Evolutionary conservation across 2,329 filamentous ascomycete genomes (phyloP).

Genomic region (Alternaria alternata): DNA sequence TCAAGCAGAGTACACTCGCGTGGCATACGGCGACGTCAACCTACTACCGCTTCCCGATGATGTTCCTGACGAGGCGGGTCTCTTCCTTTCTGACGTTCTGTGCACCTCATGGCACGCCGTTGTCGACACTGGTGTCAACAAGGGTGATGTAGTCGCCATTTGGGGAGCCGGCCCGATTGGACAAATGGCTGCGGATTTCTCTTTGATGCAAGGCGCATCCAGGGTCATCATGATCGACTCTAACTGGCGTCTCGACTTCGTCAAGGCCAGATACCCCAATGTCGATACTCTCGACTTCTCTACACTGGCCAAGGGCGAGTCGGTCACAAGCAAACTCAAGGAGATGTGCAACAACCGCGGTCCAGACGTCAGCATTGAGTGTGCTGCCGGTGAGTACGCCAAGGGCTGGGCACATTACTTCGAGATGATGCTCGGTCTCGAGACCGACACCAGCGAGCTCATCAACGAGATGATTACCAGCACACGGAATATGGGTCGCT

Average conservation of each 20-base stretch:
- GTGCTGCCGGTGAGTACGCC: constrained; percentile 69
- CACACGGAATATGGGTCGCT: constrained; percentile 75
- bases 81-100: constrained; percentile 84
- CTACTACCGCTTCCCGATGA: constrained; percentile 78
- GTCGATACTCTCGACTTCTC: constrained; percentile 75
- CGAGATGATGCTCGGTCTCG: constrained; percentile 69
- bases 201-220: constrained; percentile 74
- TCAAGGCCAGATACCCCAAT: constrained; percentile 70
- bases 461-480: constrained; percentile 80
- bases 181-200: constrained; percentile 75
- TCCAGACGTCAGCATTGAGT: constrained; percentile 78
- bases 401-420: constrained; percentile 69
- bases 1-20: constrained; percentile 85
- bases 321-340: constrained; percentile 76
- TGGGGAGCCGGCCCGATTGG: constrained; percentile 91
- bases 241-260: constrained; percentile 73
- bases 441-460: constrained; percentile 86
- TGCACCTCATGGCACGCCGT: constrained; percentile 82
- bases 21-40: constrained; percentile 82
- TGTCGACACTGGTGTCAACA: constrained; percentile 82
- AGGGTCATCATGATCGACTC: constrained; percentile 83
- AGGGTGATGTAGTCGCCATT: constrained; percentile 79
- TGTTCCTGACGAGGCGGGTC: constrained; percentile 83
- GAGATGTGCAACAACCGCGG: constrained; percentile 74
- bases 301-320: constrained; percentile 67